Percentiles rank a stretch among this genome's conserved stretches.
Evolutionary conservation across 352 stramenopile species (phyloP).

Genomic region (Phytopythium cucurbitacearum): DNA sequence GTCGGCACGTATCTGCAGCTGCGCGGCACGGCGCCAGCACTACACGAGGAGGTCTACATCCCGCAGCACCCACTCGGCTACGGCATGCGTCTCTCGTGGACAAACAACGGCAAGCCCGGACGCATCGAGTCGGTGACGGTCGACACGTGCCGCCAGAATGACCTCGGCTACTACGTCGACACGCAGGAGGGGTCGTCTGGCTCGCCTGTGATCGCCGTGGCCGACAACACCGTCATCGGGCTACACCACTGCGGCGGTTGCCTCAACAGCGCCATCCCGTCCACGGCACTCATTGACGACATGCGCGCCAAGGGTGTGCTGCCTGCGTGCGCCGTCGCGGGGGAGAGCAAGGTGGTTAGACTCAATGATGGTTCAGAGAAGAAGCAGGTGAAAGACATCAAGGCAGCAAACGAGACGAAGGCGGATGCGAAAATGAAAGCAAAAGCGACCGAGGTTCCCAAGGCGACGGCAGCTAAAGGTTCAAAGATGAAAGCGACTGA

Average conservation of each 20-base stretch:
- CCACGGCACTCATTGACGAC: slow-evolving; percentile 48
- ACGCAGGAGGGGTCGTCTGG: slow-evolving; percentile 62
- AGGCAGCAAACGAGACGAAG: too few species aligned
- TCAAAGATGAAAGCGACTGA: too few species aligned
- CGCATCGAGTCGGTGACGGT: slow-evolving; percentile 30
- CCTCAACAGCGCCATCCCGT: slow-evolving; percentile 58
- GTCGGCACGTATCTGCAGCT: slow-evolving; percentile 58
- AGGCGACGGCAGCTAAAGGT: too few species aligned
- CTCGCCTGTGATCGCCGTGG: slow-evolving; percentile 42
- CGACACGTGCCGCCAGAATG: too few species aligned
- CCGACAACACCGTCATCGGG: slow-evolving; percentile 52
- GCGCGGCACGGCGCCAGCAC: slow-evolving; percentile 32
- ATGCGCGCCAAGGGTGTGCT: slow-evolving; percentile 35
- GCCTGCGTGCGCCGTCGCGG: slow-evolving; percentile 27
- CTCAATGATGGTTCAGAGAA: too few species aligned
- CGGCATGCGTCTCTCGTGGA: slow-evolving; percentile 57
- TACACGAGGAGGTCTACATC: slow-evolving; percentile 60
- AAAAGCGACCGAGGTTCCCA: too few species aligned
- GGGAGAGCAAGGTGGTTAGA: too few species aligned
- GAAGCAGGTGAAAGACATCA: too few species aligned
- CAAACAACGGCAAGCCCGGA: slow-evolving; percentile 18
- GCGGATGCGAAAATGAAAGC: too few species aligned
- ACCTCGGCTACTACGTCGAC: slow-evolving; percentile 48
- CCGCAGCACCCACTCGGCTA: slow-evolving; percentile 56
- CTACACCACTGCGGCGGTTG: slow-evolving; percentile 67